Base-by-base conservation (phyloP, 2,329 filamentous ascomycete genomes). In the Chalara sp. region DNA sequence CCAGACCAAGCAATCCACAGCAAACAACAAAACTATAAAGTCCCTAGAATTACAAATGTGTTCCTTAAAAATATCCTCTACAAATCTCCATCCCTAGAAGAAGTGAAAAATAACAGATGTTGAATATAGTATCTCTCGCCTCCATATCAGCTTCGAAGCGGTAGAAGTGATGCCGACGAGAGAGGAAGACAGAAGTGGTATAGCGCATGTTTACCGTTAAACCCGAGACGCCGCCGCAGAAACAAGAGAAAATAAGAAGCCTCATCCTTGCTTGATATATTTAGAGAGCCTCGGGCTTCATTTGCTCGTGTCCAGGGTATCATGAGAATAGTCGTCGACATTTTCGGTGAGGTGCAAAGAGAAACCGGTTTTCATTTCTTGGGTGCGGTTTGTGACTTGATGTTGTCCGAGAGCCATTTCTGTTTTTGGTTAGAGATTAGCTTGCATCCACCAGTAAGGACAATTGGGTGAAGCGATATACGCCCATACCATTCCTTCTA, bases 361-460 rank as follows among this genome's bases (percentile, higher is more conserved):
- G 21, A 21, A 21, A n/a, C n/a, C n/a, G n/a, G n/a, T n/a, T 21
- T 21, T 21, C 21, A 50, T 44, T 54, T 54, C 12, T 51, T 44
- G 6, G 28, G 41, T 2, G 47, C 47, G 37, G 44, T 53, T 42
- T 78, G 77, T 6, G 78, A 72, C 73, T 91, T 91, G 72, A 91
- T 84, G 66, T 90, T 91, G 72, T 89, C 89, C 58, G 86, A 89
- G 58, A 92, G 76, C 87, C 87, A 91, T 49, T 83, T 75, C 76
- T 80, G 56, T 40, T 31, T 7, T 11, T 12, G 12, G 8, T 43
- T 21, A 21, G 21, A 21, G 21, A 21, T 21, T 21, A 21, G 21
- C 21, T 21, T 21, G n/a, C n/a, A n/a, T n/a, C 3, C 21, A 21
- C 21, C 21, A 21, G 2, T 2, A 21, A 21, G 21, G 3, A 32